phyloP scores from a whole-genome alignment of 2,329 filamentous ascomycete genomes.

The Chaetomiaceae sp. region DNA sequence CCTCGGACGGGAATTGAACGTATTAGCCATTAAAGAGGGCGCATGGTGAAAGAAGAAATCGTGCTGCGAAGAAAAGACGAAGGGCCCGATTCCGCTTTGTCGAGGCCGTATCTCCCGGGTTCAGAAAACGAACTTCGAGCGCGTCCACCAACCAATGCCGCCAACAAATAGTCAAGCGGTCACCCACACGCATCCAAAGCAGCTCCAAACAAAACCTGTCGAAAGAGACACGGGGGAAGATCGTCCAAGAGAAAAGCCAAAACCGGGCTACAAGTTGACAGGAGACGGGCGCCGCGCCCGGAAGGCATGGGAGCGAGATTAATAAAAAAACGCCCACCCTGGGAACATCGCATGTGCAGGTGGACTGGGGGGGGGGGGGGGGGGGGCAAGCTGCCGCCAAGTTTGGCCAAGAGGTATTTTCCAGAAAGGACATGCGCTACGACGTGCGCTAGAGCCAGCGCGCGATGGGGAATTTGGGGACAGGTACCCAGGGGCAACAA shows the following conservation, averaged over 20 bases:
- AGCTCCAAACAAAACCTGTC: neutral
- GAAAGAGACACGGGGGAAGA: constrained; percentile 13
- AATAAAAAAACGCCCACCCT: constrained; percentile 22
- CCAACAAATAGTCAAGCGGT: neutral
- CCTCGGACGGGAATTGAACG: constrained; percentile 16
- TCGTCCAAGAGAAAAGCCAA: constrained; percentile 9
- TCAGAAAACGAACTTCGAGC: neutral
- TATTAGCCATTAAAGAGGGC: constrained; percentile 26
- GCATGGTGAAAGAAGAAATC: constrained; percentile 25
- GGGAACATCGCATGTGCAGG: too few species aligned
- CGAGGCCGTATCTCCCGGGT: neutral
- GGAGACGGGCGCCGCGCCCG: constrained; percentile 5
- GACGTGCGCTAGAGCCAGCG: neutral
- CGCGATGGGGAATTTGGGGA: constrained; percentile 5
- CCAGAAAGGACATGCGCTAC: constrained; percentile 14
- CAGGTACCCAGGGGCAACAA: constrained; percentile 10
- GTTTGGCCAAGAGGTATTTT: constrained; percentile 14
- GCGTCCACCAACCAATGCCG: neutral
- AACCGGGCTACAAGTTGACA: constrained; percentile 14
- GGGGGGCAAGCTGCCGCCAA: constrained; percentile 18
- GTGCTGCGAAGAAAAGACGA: constrained; percentile 1
- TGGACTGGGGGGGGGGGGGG: too few species aligned
- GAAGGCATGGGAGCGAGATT: constrained; percentile 26
- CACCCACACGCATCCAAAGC: neutral
- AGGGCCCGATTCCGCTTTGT: constrained; percentile 5